Conservation (phyloP, 352 stramenopile genomes). For the Ophiocytium majus region DNA sequence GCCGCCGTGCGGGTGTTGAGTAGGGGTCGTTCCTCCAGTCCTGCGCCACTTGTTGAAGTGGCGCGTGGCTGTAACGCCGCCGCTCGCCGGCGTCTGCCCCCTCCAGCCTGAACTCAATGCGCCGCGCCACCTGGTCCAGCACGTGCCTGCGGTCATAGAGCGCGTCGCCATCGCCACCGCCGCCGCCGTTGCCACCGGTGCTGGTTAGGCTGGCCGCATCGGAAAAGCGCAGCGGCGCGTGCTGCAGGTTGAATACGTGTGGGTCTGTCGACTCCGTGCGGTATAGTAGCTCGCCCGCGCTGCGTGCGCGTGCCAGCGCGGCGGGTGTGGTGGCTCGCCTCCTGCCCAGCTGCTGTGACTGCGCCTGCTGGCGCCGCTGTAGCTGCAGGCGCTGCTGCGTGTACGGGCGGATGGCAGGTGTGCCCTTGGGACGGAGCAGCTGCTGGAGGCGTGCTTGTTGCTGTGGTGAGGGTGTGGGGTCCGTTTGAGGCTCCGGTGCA, state of each 20-base stretch:
- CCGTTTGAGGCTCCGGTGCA: too few species aligned
- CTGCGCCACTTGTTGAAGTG: constrained; percentile 29
- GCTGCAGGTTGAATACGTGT: too few species aligned
- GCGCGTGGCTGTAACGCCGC: constrained; percentile 23
- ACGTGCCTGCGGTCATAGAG: constrained; percentile 47
- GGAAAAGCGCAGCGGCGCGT: constrained; percentile 24
- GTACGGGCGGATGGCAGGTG: neutral
- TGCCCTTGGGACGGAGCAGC: too few species aligned
- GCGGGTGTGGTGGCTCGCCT: neutral
- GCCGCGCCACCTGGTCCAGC: constrained; percentile 25
- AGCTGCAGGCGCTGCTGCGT: neutral
- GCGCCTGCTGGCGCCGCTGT: neutral
- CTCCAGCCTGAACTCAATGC: constrained; percentile 39
- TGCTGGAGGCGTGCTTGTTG: too few species aligned
- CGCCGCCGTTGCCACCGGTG: constrained; percentile 14
- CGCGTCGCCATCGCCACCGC: too few species aligned
- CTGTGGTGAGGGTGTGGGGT: too few species aligned
- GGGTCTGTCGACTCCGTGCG: too few species aligned
- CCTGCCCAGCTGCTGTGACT: neutral
- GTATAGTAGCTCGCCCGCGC: too few species aligned
- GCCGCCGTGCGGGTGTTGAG: constrained; percentile 43
- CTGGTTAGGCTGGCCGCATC: neutral
- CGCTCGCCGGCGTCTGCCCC: neutral
- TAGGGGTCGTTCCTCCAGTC: constrained; percentile 53
- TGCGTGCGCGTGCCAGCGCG: neutral